phyloP scores from a whole-genome alignment of 2,329 filamentous ascomycete species.

The Peltaster fructicola region DNA sequence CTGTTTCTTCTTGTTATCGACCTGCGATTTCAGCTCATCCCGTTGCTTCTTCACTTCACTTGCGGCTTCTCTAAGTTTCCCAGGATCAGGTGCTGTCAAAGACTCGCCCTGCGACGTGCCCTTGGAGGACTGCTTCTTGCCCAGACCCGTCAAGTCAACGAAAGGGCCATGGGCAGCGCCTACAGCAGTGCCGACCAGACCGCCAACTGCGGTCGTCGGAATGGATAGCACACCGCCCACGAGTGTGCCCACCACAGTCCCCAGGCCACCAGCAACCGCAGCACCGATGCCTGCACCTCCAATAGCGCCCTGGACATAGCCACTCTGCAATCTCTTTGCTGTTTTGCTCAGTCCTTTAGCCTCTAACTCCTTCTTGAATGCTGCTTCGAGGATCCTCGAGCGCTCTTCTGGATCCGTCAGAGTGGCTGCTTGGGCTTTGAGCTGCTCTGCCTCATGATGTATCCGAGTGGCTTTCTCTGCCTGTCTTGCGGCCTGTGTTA shows the following conservation, averaged over 20 bases:
- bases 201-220: slow-evolving; percentile 23
- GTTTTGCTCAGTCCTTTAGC: slow-evolving; percentile 14
- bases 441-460: slow-evolving; percentile 1
- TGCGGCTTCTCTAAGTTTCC: no score
- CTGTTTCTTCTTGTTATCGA: no score
- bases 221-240: slow-evolving; percentile 23
- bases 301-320: slow-evolving; percentile 24
- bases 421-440: slow-evolving; percentile 9
- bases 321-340: slow-evolving; percentile 12
- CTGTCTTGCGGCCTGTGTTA: slow-evolving; percentile 2
- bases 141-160: slow-evolving; percentile 20
- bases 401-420: slow-evolving; percentile 12
- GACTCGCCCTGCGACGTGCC: no score
- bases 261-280: slow-evolving; percentile 24
- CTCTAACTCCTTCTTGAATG: slow-evolving; percentile 17
- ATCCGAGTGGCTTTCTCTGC: no score
- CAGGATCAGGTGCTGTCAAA: no score
- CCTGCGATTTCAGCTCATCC: no score
- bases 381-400: slow-evolving; percentile 13
- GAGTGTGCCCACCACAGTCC: slow-evolving; percentile 24
- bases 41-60: no score
- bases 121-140: no score
- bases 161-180: slow-evolving; percentile 26
- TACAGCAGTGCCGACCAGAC: slow-evolving; percentile 23
- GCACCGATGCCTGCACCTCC: slow-evolving; percentile 27